A percentile compares a stretch with the other conserved stretches of the same genome.
Conservation (phyloP, 106 monocot genomes). For the Phalaenopsis aphrodite region DNA sequence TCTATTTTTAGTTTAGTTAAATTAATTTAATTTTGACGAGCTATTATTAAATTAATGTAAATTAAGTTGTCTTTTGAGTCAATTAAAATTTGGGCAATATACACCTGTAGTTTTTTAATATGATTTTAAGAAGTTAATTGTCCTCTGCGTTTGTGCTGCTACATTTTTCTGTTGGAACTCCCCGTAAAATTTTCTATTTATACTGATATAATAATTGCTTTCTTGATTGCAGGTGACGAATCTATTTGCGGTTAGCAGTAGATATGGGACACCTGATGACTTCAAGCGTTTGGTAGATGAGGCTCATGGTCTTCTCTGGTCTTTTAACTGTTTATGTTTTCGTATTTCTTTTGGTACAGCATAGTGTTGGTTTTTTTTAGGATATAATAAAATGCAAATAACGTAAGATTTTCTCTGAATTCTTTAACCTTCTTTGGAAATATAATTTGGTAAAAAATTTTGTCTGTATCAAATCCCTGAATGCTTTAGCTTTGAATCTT, state of each 20-base stretch:
- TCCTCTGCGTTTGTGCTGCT: no score
- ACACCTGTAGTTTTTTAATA: no score
- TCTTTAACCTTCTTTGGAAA: background rate
- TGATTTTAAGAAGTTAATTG: no score
- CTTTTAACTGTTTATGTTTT: background rate
- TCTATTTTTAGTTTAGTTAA: no score
- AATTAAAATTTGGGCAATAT: no score
- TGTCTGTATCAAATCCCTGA: background rate
- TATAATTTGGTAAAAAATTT: background rate
- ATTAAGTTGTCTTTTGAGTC: no score
- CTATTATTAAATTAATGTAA: no score
- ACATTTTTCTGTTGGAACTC: background rate
- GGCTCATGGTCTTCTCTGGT: constrained; percentile 72
- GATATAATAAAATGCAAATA: background rate
- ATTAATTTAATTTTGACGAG: no score
- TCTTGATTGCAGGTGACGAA: constrained; percentile 75
- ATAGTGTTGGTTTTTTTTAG: background rate
- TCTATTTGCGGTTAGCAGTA: constrained; percentile 94
- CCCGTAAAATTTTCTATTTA: background rate
- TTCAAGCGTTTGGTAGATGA: constrained; percentile 93
- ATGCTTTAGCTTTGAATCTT: background rate
- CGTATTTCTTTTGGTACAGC: background rate
- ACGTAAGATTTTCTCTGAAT: background rate
- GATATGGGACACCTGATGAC: constrained; percentile 97
- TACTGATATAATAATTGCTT: background rate